Evolutionary conservation across 345 rosid genomes (phyloP).

Genomic region (Salix viminalis): DNA sequence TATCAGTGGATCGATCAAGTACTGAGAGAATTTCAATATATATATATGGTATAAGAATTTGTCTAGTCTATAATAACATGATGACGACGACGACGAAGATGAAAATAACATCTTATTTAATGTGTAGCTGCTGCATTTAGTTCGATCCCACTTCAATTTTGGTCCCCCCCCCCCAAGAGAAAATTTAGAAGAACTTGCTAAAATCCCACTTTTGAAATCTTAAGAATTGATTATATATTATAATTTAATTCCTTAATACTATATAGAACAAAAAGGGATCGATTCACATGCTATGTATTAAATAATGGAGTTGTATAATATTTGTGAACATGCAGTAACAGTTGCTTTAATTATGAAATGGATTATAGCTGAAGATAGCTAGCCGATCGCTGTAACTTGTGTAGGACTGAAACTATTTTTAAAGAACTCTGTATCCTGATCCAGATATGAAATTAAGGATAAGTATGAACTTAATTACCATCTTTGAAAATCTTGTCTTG

Average conservation of each 20-base stretch:
- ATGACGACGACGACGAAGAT: too few relatives aligned
- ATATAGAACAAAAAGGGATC: background rate
- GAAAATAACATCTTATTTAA: too few relatives aligned
- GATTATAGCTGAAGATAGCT: background rate
- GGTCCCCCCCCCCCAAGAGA: background rate
- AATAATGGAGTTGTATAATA: background rate
- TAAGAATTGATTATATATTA: background rate
- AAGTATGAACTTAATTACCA: constrained; percentile 11
- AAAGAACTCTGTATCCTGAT: background rate
- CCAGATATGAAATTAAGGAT: background rate
- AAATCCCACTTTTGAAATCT: background rate
- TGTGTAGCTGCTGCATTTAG: background rate
- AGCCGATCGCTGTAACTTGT: background rate
- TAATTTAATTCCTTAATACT: background rate
- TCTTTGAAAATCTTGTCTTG: constrained; percentile 36
- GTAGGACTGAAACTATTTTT: background rate
- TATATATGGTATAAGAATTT: background rate
- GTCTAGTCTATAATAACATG: too few relatives aligned
- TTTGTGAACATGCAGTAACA: background rate
- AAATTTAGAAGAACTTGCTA: background rate
- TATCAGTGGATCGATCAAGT: background rate
- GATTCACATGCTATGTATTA: background rate
- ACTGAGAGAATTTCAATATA: background rate
- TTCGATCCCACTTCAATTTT: background rate
- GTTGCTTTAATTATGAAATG: background rate